Percentiles rank a stretch among this genome's conserved stretches.
Conservation (phyloP, 441 rosid species). For the Geranium incanum region DNA sequence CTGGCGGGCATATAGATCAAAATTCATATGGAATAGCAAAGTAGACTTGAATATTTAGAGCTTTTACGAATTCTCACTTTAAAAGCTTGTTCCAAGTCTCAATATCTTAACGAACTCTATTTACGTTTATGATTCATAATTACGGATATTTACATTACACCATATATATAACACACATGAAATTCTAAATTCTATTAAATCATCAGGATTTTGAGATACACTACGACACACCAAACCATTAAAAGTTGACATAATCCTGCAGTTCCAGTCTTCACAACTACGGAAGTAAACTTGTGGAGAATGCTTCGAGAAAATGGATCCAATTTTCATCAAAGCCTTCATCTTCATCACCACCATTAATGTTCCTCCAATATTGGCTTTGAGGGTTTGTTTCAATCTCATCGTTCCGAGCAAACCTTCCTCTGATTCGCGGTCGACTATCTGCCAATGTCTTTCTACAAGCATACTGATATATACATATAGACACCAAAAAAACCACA, state of each 20-base stretch:
- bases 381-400: slow-evolving; percentile 45
- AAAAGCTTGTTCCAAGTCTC: not conserved
- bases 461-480: slow-evolving; percentile 42
- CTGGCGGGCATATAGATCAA: no score
- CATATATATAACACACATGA: not conserved
- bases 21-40: no score
- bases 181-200: not conserved
- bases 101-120: not conserved
- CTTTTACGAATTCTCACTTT: no score
- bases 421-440: slow-evolving; percentile 88
- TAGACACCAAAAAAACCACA: not conserved
- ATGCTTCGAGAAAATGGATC: slow-evolving; percentile 59
- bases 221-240: not conserved
- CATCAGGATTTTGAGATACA: not conserved
- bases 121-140: not conserved
- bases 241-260: not conserved
- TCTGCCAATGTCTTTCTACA: slow-evolving; percentile 95
- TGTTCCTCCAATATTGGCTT: slow-evolving; percentile 34
- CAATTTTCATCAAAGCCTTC: slow-evolving; percentile 60
- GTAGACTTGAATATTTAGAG: no score
- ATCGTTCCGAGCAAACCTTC: slow-evolving; percentile 78
- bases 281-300: slow-evolving; percentile 42
- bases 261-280: slow-evolving; percentile 13
- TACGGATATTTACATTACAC: not conserved
- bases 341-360: slow-evolving; percentile 37